Base-by-base conservation (phyloP, 495 filamentous ascomycete species). In the Astrothelium subdiscretum region DNA sequence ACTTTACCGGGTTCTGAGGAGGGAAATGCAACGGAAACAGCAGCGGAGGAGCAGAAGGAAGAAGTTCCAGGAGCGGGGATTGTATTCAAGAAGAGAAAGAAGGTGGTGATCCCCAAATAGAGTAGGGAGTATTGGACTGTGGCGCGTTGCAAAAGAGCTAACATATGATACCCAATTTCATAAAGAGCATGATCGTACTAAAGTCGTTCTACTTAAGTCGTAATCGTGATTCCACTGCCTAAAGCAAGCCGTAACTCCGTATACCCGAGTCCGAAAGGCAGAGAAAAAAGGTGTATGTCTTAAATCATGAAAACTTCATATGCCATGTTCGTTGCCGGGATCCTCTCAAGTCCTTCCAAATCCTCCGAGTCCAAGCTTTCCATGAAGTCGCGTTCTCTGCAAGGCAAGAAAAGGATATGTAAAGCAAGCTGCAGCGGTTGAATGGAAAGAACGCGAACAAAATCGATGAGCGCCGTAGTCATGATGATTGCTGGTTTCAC, bases 71-170 rank as follows among this genome's bases (percentile, higher is more conserved):
- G 66, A 68, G 44, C 65, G 3, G 80, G 75, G 0, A 79, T 92
- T 22, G 75, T 94, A 13, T 97, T 97, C 77, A 97, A 95, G 76
- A 95, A 95, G 75, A 83, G 92, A 65, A 96, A 94, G 70, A 54
- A 54, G 15, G 48, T 15, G 8, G 24, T 54, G 48, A 24, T 8
- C 11, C 48, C 48, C 5, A 38, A 15, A 38, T 38, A 38, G 35
- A 38, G 35, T n/a, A n/a, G n/a, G n/a, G n/a, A n/a, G n/a, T n/a
- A n/a, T n/a, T n/a, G n/a, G n/a, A n/a, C n/a, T n/a, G n/a, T n/a
- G n/a, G n/a, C n/a, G n/a, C n/a, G n/a, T n/a, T n/a, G n/a, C n/a
- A 48, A 48, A n/a, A 3, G 42, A 48, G 18, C 18, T 3, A n/a
- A 18, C 3, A n/a, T 48, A 54, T 54, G 48, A 54, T 54, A 54